A percentile compares a stretch with the other conserved stretches of the same genome.
phyloP scores from a whole-genome alignment of 495 filamentous ascomycete species.

The Penicillium argentinense region DNA sequence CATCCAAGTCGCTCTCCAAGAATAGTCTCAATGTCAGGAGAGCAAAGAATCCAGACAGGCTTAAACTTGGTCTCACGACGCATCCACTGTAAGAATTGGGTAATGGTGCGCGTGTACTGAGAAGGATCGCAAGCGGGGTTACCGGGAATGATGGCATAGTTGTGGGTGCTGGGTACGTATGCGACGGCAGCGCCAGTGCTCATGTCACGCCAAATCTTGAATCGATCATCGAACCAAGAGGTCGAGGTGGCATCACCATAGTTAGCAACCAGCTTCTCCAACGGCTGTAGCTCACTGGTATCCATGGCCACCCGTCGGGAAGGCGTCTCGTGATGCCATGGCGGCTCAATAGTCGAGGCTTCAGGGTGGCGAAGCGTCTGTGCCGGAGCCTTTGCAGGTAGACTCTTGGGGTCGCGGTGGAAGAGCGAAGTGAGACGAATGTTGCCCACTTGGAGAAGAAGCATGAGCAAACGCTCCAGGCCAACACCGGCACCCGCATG shows the following conservation, averaged over 20 bases:
- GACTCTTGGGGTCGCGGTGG: slow-evolving; percentile 77
- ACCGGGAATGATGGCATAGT: slow-evolving; percentile 76
- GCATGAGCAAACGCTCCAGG: slow-evolving; percentile 82
- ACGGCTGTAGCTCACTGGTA: slow-evolving; percentile 59
- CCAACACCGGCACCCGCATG: slow-evolving; percentile 91
- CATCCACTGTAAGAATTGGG: slow-evolving; percentile 69
- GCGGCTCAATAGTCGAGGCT: slow-evolving; percentile 68
- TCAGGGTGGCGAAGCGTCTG: slow-evolving; percentile 71
- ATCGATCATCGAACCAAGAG: slow-evolving; percentile 81
- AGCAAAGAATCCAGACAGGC: slow-evolving; percentile 79
- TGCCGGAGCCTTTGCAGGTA: slow-evolving; percentile 58
- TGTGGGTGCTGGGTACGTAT: slow-evolving; percentile 69
- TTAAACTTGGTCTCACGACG: slow-evolving; percentile 69
- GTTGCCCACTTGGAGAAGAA: slow-evolving; percentile 80
- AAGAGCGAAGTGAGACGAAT: slow-evolving; percentile 84
- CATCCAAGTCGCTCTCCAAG: slow-evolving; percentile 75
- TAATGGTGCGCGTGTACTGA: slow-evolving; percentile 70
- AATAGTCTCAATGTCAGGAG: slow-evolving; percentile 65
- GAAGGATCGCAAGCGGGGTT: slow-evolving; percentile 73
- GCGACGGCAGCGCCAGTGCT: slow-evolving; percentile 76
- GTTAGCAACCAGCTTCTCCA: slow-evolving; percentile 82
- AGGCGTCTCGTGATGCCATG: slow-evolving; percentile 51
- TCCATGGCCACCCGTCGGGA: slow-evolving; percentile 35
- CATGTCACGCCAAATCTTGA: slow-evolving; percentile 76
- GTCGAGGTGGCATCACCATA: slow-evolving; percentile 89